A percentile compares a stretch with the other conserved stretches of the same genome.
phyloP scores from a whole-genome alignment of 768 basidiomycete genomes.

The Suillus americanus region DNA sequence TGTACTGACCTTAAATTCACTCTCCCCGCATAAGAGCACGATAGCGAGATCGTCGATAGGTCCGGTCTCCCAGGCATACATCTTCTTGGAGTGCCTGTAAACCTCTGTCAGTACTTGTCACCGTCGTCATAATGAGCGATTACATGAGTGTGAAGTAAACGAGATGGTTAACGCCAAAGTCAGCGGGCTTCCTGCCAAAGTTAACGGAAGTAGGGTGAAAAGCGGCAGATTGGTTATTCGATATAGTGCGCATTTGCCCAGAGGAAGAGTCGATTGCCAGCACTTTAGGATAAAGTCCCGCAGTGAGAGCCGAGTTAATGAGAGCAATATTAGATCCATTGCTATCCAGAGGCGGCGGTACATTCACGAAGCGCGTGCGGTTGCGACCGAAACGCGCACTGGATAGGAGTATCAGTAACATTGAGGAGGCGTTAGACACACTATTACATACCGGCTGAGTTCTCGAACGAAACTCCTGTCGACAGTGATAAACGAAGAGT shows the following conservation, averaged over 20 bases:
- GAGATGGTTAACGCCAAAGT: constrained; percentile 75
- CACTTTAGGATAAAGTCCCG: constrained; percentile 91
- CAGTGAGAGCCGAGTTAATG: constrained; percentile 78
- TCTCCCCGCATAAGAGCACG: constrained; percentile 84
- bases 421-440: not conserved
- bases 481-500: constrained; percentile 80
- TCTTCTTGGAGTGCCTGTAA: constrained; percentile 85
- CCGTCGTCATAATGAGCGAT: constrained; percentile 18
- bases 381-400: constrained; percentile 77
- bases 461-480: constrained; percentile 65
- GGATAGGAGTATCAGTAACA: not conserved
- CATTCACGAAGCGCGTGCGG: constrained; percentile 69
- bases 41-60: constrained; percentile 84
- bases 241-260: constrained; percentile 73
- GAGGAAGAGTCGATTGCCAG: constrained; percentile 61
- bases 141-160: constrained; percentile 90
- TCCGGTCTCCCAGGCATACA: constrained; percentile 93
- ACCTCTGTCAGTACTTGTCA: constrained; percentile 8
- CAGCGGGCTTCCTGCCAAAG: constrained; percentile 62
- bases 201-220: constrained; percentile 96
- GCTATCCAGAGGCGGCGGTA: constrained; percentile 70
- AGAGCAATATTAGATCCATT: constrained; percentile 67
- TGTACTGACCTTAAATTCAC: constrained; percentile 74
- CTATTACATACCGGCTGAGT: constrained; percentile 54
- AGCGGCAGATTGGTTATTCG: constrained; percentile 73